Conservation (phyloP, 2,329 filamentous ascomycete species). For the Hypoxylon sp. region DNA sequence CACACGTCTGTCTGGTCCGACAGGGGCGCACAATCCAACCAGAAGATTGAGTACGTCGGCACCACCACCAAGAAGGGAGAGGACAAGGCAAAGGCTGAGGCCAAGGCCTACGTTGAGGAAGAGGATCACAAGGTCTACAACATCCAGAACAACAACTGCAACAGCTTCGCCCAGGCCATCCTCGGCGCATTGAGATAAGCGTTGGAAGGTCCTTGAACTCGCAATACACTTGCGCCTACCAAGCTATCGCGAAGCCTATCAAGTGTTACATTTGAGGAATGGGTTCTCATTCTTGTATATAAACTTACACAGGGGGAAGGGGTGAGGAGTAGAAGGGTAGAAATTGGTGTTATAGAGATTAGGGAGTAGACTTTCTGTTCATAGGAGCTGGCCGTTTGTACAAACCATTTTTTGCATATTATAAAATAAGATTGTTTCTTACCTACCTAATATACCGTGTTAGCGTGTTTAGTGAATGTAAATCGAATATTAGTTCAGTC, state of each 20-base stretch:
- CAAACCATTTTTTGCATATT: background rate
- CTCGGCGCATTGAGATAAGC: constrained; percentile 4
- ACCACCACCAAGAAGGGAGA: constrained; percentile 26
- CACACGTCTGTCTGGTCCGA: constrained; percentile 6
- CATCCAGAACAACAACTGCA: constrained; percentile 39
- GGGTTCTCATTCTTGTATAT: constrained; percentile 4
- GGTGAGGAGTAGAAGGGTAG: background rate
- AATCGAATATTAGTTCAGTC: too few relatives aligned
- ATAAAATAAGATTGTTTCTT: background rate
- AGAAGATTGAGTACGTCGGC: constrained; percentile 18
- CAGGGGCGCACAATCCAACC: constrained; percentile 10
- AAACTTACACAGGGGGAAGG: background rate
- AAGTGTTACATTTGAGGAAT: background rate
- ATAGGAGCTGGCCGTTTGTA: background rate
- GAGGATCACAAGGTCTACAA: constrained; percentile 19
- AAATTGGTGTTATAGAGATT: background rate
- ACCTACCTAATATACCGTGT: background rate
- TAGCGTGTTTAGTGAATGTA: background rate
- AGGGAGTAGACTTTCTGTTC: background rate
- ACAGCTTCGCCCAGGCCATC: constrained; percentile 22
- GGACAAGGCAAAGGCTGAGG: constrained; percentile 4
- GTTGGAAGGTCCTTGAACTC: background rate
- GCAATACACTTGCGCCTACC: background rate
- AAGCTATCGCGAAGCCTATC: background rate
- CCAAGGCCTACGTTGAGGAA: constrained; percentile 19